These are phyloP conservation scores for Jatropha curcas DNA, from an alignment of 345 rosid genomes.

Conservation along the genomic window DNA sequence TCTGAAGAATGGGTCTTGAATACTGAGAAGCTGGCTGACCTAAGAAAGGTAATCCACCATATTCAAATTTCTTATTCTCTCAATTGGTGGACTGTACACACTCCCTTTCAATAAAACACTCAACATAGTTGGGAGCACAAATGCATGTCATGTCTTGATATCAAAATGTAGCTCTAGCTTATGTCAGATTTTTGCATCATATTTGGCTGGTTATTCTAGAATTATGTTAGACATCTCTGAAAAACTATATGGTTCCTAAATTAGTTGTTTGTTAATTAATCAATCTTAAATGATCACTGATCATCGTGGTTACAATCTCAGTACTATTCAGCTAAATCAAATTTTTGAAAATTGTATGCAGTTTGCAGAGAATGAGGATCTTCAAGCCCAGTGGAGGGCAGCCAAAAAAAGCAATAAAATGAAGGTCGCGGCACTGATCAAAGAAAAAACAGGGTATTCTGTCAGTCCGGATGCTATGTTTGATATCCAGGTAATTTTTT, in stretches of 20 bases:
- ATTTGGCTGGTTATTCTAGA: too few species aligned
- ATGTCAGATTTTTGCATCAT: background rate
- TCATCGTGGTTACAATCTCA: too few species aligned
- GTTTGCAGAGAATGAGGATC: slow-evolving; percentile 73
- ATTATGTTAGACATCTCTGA: too few species aligned
- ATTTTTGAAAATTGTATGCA: slow-evolving; percentile 29
- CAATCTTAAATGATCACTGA: background rate
- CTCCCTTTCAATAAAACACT: background rate
- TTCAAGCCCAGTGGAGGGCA: slow-evolving; percentile 61
- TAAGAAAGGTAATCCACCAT: slow-evolving; percentile 45
- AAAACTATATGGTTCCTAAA: background rate
- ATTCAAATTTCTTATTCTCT: slow-evolving; percentile 6
- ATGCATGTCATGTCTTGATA: background rate
- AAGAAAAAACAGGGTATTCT: slow-evolving; percentile 70
- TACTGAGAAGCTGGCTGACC: slow-evolving; percentile 48
- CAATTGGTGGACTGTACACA: background rate
- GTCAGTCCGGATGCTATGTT: slow-evolving; percentile 83
- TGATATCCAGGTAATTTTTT: slow-evolving; percentile 66
- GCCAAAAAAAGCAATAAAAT: slow-evolving; percentile 72
- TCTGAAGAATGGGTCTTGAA: slow-evolving; percentile 73
- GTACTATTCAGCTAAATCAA: slow-evolving; percentile 18
- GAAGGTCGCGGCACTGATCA: slow-evolving; percentile 61
- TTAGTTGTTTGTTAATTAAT: background rate
- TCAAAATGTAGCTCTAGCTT: background rate
- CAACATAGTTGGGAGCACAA: slow-evolving; percentile 3